Conservation (phyloP, 768 basidiomycete species). For the Tylopilus vinaceipallidus region DNA sequence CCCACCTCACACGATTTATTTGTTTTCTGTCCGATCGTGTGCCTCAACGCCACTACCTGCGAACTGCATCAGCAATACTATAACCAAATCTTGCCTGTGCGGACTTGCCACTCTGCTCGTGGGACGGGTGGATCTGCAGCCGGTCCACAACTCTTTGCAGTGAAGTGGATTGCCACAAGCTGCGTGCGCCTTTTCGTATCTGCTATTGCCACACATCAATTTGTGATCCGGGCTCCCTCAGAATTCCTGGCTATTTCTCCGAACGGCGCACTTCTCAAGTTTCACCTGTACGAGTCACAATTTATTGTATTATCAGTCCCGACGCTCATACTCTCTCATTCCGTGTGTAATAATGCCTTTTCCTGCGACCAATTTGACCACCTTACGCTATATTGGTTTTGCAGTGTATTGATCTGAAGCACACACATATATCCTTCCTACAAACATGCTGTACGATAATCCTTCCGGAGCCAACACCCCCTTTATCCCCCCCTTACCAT, state of each 20-base stretch:
- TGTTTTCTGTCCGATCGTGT: slow-evolving; percentile 2
- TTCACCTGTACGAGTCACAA: slow-evolving; percentile 18
- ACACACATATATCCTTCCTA: slow-evolving; percentile 23
- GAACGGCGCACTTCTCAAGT: background rate
- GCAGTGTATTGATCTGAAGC: slow-evolving; percentile 22
- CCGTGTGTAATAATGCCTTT: slow-evolving; percentile 14
- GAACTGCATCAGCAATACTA: slow-evolving; percentile 10
- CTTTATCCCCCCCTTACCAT: slow-evolving; percentile 40
- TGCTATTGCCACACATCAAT: background rate
- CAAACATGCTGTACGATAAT: slow-evolving; percentile 29
- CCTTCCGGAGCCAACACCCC: slow-evolving; percentile 35
- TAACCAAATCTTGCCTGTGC: background rate
- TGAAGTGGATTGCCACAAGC: slow-evolving; percentile 4
- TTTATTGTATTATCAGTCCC: slow-evolving; percentile 8
- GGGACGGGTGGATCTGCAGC: background rate
- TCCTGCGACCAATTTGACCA: slow-evolving; percentile 6
- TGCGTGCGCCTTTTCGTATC: slow-evolving; percentile 1
- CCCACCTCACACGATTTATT: slow-evolving; percentile 15
- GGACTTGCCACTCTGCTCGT: background rate
- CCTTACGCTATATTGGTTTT: slow-evolving; percentile 15
- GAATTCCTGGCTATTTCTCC: slow-evolving; percentile 1
- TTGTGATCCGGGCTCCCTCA: slow-evolving; percentile 9
- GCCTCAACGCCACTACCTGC: slow-evolving; percentile 18
- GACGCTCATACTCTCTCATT: background rate
- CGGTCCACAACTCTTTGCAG: background rate